Conservation (phyloP, 163 green algal species). For the Prototheca cutis region DNA sequence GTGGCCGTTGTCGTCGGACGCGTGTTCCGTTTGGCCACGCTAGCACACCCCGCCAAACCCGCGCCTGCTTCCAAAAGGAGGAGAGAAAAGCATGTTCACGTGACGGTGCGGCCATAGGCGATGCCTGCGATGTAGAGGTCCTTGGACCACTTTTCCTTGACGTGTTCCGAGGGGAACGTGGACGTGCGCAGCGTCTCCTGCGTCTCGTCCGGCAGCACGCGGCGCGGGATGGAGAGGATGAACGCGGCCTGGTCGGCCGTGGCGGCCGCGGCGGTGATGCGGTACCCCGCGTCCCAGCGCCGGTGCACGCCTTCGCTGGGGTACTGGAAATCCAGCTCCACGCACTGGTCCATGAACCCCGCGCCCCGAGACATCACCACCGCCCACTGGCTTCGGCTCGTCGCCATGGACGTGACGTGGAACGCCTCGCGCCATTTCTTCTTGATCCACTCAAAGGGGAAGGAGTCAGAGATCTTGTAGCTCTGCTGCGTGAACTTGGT, state of each 20-base stretch:
- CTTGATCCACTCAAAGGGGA: slow-evolving; percentile 52
- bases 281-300: slow-evolving; percentile 41
- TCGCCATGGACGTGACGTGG: slow-evolving; percentile 39
- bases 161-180: slow-evolving; percentile 35
- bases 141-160: slow-evolving; percentile 59
- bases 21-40: too few relatives aligned
- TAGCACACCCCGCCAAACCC: too few relatives aligned
- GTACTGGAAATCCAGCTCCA: slow-evolving; percentile 53
- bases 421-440: slow-evolving; percentile 50
- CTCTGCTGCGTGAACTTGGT: slow-evolving; percentile 42
- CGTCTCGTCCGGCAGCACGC: slow-evolving; percentile 18
- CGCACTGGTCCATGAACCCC: slow-evolving; percentile 26
- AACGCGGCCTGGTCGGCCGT: slow-evolving; percentile 34
- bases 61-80: too few relatives aligned
- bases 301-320: slow-evolving; percentile 42
- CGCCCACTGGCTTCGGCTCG: slow-evolving; percentile 28
- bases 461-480: slow-evolving; percentile 46
- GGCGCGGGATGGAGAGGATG: slow-evolving; percentile 29
- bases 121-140: slow-evolving; percentile 52
- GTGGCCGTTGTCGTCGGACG: too few relatives aligned
- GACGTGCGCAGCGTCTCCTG: slow-evolving; percentile 47
- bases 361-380: slow-evolving; percentile 40
- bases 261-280: slow-evolving; percentile 34
- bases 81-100: slow-evolving; percentile 5
- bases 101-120: slow-evolving; percentile 40